Percentiles rank a stretch among this genome's conserved stretches.
phyloP scores from a whole-genome alignment of 176 grass and related monocot species.

The Miscanthus lutarioriparius region DNA sequence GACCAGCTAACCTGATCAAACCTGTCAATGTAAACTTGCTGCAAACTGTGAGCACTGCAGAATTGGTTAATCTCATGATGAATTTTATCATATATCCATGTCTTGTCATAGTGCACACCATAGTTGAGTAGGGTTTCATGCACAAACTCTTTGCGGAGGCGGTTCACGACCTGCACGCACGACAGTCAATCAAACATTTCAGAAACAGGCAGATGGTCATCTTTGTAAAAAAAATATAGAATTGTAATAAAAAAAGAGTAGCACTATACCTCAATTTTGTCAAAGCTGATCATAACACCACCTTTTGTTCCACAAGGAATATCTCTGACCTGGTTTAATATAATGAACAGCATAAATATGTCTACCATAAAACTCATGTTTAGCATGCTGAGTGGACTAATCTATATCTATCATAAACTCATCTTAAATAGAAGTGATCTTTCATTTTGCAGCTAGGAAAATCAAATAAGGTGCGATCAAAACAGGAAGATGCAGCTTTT shows the following conservation, averaged over 20 bases:
- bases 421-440: background rate
- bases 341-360: conserved; percentile 13
- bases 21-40: conserved; percentile 99
- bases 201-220: conserved; percentile 10
- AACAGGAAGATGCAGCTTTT: background rate
- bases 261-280: conserved; percentile 91
- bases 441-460: conserved; percentile 3
- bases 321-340: conserved; percentile 75
- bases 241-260: conserved; percentile 9
- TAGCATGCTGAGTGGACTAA: background rate
- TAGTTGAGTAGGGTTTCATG: conserved; percentile 93
- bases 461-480: conserved; percentile 10
- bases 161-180: conserved; percentile 78
- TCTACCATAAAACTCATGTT: background rate
- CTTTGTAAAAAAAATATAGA: background rate
- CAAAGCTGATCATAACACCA: conserved; percentile 99
- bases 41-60: conserved; percentile 91
- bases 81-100: conserved; percentile 99
- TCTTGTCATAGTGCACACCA: conserved; percentile 94
- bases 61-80: conserved; percentile 99
- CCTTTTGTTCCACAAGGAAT: conserved; percentile 99
- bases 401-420: conserved; percentile 22
- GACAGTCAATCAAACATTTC: background rate
- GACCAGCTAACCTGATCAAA: conserved; percentile 84
- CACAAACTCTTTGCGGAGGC: conserved; percentile 86